Percentiles rank a stretch among this genome's conserved stretches.
phyloP scores from a whole-genome alignment of 1,284 basidiomycete genomes.

The Binderoboletus segoi region DNA sequence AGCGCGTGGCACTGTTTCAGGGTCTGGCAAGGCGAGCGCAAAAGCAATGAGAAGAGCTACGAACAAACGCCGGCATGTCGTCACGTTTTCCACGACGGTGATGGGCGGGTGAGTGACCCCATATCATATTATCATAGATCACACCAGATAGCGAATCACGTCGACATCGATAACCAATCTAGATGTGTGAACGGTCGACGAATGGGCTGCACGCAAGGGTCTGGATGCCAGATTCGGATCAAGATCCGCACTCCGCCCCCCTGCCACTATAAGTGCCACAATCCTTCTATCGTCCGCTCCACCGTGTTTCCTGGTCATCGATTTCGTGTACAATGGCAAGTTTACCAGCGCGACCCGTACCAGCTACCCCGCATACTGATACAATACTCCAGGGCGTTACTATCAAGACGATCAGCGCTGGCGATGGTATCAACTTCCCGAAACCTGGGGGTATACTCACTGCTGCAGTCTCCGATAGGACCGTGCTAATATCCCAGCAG shows the following conservation, averaged over 20 bases:
- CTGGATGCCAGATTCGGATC: conserved; percentile 51
- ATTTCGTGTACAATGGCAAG: conserved; percentile 37
- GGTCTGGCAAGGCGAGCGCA: neutral
- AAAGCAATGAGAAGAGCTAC: neutral
- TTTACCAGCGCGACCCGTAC: neutral
- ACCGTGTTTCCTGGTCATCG: conserved; percentile 37
- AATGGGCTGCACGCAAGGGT: neutral
- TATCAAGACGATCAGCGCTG: conserved; percentile 43
- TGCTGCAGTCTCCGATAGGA: conserved; percentile 8
- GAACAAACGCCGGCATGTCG: conserved; percentile 2
- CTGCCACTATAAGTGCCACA: conserved; percentile 54
- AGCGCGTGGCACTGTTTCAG: neutral
- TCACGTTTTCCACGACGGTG: conserved; percentile 1
- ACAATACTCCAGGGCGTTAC: conserved; percentile 32
- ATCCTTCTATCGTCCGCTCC: conserved; percentile 38
- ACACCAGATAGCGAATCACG: conserved; percentile 20
- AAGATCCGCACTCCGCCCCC: conserved; percentile 70
- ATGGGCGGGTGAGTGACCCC: conserved; percentile 1
- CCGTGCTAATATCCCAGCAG: conserved; percentile 35
- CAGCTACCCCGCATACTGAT: neutral
- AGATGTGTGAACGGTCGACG: conserved; percentile 10
- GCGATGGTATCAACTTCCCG: conserved; percentile 51
- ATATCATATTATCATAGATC: conserved; percentile 17
- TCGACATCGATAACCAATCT: conserved; percentile 38
- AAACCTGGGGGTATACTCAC: conserved; percentile 46